phyloP scores from a whole-genome alignment of 257 asterid species.

The Lantana camara region DNA sequence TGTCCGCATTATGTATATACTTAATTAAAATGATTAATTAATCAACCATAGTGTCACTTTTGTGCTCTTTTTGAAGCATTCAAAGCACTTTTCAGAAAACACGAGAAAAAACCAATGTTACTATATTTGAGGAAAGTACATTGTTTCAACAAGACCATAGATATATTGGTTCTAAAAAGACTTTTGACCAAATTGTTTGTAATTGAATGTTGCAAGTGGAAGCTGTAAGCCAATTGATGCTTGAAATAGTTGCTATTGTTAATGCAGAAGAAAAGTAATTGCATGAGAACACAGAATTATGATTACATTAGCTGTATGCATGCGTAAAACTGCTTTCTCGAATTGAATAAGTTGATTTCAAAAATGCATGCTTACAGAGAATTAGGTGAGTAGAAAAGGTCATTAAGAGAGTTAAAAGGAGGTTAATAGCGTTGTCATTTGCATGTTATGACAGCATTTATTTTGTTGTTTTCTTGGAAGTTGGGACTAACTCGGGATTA shows the following conservation, averaged over 20 bases:
- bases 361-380: not conserved
- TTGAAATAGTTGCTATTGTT: not conserved
- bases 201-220: not conserved
- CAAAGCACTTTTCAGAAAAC: conserved; percentile 16
- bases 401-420: not conserved
- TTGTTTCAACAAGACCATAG: not conserved
- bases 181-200: conserved; percentile 29
- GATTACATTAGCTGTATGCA: conserved; percentile 22
- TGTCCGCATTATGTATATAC: not conserved
- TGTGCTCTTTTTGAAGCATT: conserved; percentile 32
- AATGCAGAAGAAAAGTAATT: not conserved
- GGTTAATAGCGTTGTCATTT: too few relatives aligned
- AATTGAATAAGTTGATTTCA: conserved; percentile 19
- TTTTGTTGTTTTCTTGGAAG: too few relatives aligned
- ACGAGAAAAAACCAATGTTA: not conserved
- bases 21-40: conserved; percentile 17
- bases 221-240: conserved; percentile 4
- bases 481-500: too few relatives aligned
- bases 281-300: not conserved
- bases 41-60: conserved; percentile 27
- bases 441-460: too few relatives aligned
- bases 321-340: conserved; percentile 14
- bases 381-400: not conserved
- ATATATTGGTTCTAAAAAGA: conserved; percentile 20
- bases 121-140: not conserved